phyloP scores from a whole-genome alignment of 306 rosid genomes.

The Arachis hypogaea region DNA sequence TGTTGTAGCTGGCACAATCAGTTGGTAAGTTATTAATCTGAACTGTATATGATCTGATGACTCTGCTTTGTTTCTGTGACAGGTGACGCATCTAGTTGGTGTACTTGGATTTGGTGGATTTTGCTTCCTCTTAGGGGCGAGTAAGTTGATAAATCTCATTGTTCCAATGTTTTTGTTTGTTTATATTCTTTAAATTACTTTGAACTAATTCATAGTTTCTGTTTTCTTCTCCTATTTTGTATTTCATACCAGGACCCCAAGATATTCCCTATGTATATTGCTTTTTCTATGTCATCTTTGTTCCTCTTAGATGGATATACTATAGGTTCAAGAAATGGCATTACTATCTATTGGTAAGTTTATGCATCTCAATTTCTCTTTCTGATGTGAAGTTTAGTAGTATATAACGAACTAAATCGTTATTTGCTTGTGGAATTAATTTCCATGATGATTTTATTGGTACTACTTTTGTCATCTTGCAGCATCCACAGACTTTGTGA shows the following conservation, averaged over 20 bases:
- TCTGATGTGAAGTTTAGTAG: background rate
- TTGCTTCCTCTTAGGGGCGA: conserved; percentile 93
- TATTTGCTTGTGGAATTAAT: conserved; percentile 10
- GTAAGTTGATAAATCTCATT: conserved; percentile 57
- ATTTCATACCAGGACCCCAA: conserved; percentile 74
- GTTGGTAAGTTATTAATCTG: no score
- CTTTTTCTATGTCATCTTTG: conserved; percentile 80
- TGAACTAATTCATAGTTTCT: background rate
- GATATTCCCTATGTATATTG: conserved; percentile 81
- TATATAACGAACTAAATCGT: background rate
- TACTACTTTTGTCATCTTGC: background rate
- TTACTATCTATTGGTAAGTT: conserved; percentile 88
- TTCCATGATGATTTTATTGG: conserved; percentile 8
- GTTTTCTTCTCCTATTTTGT: background rate
- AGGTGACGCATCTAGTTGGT: conserved; percentile 85
- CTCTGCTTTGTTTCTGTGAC: no score
- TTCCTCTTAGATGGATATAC: conserved; percentile 96
- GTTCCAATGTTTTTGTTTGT: background rate
- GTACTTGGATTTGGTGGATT: conserved; percentile 83
- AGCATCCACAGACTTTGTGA: background rate
- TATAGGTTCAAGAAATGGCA: conserved; percentile 97
- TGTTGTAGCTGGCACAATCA: no score
- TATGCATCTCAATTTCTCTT: conserved; percentile 7
- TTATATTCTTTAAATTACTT: background rate
- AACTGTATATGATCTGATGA: no score